Evolutionary conservation across 2,329 filamentous ascomycete genomes (phyloP).

Genomic region (Colletotrichum spinosum): DNA sequence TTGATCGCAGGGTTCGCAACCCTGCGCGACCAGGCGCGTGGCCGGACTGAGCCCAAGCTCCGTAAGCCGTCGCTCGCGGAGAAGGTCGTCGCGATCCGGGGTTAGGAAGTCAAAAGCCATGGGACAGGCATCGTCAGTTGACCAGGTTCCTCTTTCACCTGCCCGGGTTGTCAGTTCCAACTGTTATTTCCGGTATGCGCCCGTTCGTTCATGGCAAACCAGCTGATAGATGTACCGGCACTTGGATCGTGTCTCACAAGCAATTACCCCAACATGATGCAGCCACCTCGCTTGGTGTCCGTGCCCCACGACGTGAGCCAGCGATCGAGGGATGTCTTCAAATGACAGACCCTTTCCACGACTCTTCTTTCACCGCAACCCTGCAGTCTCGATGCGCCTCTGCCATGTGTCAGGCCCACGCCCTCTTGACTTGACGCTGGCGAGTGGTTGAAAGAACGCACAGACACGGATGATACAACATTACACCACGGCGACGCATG

Average conservation of each 20-base stretch:
- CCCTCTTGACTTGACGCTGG: slow-evolving; percentile 10
- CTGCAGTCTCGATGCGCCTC: slow-evolving; percentile 29
- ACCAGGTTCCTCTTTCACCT: background rate
- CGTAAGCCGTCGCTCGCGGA: slow-evolving; percentile 14
- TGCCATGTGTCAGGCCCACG: slow-evolving; percentile 29
- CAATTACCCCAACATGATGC: slow-evolving; percentile 1
- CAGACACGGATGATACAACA: slow-evolving; percentile 23
- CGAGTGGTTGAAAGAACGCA: slow-evolving; percentile 13
- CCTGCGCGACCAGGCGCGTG: slow-evolving; percentile 18
- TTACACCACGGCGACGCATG: slow-evolving; percentile 8
- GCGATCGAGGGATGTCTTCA: background rate
- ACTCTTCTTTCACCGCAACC: slow-evolving; percentile 11
- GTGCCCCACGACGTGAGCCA: slow-evolving; percentile 5
- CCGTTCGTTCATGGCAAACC: background rate
- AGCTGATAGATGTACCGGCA: background rate
- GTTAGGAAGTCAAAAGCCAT: background rate
- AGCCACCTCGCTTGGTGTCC: slow-evolving; percentile 8
- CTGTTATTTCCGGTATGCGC: slow-evolving; percentile 2
- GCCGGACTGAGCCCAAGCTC: slow-evolving; percentile 23
- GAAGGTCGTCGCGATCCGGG: slow-evolving; percentile 13
- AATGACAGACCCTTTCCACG: slow-evolving; percentile 1
- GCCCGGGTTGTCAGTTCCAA: background rate
- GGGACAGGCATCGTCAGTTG: slow-evolving; percentile 7
- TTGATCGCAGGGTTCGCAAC: slow-evolving; percentile 1
- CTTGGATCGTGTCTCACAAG: background rate